Evolutionary conservation across 108 stramenopile genomes (phyloP), one percentile per base, ranked within the genome.

Genomic region (Nannochloropsis gaditana): DNA sequence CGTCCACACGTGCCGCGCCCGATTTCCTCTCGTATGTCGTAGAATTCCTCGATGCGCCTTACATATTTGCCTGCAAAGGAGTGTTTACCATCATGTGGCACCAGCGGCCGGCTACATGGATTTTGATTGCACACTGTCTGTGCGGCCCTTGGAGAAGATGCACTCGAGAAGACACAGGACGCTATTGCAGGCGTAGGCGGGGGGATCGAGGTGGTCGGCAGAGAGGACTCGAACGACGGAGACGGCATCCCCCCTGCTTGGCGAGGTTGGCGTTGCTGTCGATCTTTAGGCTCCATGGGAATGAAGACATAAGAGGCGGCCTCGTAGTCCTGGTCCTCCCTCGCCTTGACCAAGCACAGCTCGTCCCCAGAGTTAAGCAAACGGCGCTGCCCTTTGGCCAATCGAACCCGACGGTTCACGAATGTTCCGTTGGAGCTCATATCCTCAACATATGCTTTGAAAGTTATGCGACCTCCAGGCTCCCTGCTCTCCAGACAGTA

Each of bases 1-100:
- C 94, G 91, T 41, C 97, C 97, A 59, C 94, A 95, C 1, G 96
- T 95, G 44, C 97, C 97, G 82, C 87, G 92, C 11, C 97, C 97
- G 31, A 97, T 83, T 11, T 93, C 83, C 81, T 97, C 95, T 47
- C 95, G 89, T 44, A 96, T 84, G 84, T 96, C 96, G 89, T 96
- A 97, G 82, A 94, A 92, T 59, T 94, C 92, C 84, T 95, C 93
- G 9, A 90, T 84, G 15, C 84, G 10, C 44, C 86, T 42, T 9
- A 84, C 42, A 45, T 11, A 11, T 1, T 43, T 82, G 11, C 21
- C 21, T 80, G n/a, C 80, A 21, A 31, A 80, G 9, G 17, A 80
- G 11, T 11, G 11, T 21, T 1, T 15, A 9, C 17, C 21, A 11
- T 21, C 9, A 9, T 9, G 1, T 15, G 80, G 9, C 21, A 21